Conservation (phyloP, 2,329 filamentous ascomycete genomes). For the Balansia obtecta region DNA sequence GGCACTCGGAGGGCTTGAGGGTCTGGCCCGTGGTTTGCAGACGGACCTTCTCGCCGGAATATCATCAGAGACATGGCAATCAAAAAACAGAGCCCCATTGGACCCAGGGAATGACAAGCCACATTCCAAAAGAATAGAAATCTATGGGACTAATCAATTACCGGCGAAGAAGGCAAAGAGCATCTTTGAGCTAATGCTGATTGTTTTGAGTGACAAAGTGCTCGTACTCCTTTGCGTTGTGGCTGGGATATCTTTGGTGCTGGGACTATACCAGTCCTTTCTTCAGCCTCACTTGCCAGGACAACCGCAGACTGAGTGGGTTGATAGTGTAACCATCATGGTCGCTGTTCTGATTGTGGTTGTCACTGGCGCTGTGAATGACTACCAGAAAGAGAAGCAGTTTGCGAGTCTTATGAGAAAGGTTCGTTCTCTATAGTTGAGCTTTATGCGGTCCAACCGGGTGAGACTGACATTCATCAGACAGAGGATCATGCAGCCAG, state of each 20-base stretch:
- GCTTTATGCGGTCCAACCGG: not conserved
- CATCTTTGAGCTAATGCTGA: constrained; percentile 1
- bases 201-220: constrained; percentile 22
- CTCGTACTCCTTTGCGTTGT: constrained; percentile 54
- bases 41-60: constrained; percentile 3
- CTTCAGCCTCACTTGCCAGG: constrained; percentile 29
- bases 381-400: constrained; percentile 56
- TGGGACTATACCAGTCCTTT: constrained; percentile 56
- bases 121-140: not conserved
- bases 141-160: constrained; percentile 1
- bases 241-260: constrained; percentile 50
- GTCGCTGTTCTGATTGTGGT: constrained; percentile 7
- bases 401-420: constrained; percentile 49
- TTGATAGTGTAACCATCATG: constrained; percentile 53
- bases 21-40: not conserved
- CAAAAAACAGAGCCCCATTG: not conserved
- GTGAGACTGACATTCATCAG: constrained; percentile 7
- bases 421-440: not conserved
- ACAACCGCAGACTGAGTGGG: constrained; percentile 43
- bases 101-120: not conserved
- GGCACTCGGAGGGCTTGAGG: constrained; percentile 1
- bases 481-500: constrained; percentile 52
- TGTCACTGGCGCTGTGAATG: constrained; percentile 34
- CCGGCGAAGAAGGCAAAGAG: constrained; percentile 1
- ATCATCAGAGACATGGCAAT: not conserved